A percentile compares a stretch with the other conserved stretches of the same genome.
phyloP scores from a whole-genome alignment of 495 filamentous ascomycete species.

The Stereocaulon alpinum region DNA sequence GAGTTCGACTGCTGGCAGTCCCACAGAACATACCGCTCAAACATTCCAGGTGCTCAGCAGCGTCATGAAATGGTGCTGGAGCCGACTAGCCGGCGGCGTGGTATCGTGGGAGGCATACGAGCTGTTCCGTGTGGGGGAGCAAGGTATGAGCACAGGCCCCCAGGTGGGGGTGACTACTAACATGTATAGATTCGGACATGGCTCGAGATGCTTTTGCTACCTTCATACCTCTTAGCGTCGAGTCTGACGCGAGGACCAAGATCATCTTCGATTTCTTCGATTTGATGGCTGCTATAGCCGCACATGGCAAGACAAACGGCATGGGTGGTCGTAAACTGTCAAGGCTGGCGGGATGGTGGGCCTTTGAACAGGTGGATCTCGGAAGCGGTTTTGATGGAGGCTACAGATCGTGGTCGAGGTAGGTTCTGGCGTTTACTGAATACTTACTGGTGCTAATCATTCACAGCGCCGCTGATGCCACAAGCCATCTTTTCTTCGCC shows the following conservation, averaged over 20 bases:
- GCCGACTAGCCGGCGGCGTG: slow-evolving; percentile 79
- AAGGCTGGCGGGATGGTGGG: slow-evolving; percentile 96
- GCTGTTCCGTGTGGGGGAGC: slow-evolving; percentile 87
- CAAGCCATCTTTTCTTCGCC: slow-evolving; percentile 94
- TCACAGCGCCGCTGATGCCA: slow-evolving; percentile 78
- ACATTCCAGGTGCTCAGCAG: slow-evolving; percentile 68
- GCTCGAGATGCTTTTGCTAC: slow-evolving; percentile 89
- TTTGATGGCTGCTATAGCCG: slow-evolving; percentile 69
- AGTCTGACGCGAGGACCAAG: slow-evolving; percentile 71
- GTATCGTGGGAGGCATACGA: slow-evolving; percentile 97
- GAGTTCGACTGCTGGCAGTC: slow-evolving; percentile 18
- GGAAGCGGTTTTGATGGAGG: slow-evolving; percentile 93
- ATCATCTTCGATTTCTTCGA: slow-evolving; percentile 98
- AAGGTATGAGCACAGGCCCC: slow-evolving; percentile 45
- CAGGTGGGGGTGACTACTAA: neutral
- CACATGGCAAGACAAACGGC: slow-evolving; percentile 86
- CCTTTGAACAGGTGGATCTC: slow-evolving; percentile 78
- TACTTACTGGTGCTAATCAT: slow-evolving; percentile 20
- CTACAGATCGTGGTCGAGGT: slow-evolving; percentile 76
- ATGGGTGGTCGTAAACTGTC: slow-evolving; percentile 90
- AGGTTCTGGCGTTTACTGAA: slow-evolving; percentile 1
- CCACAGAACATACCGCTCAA: neutral
- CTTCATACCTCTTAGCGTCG: slow-evolving; percentile 90
- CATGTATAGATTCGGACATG: slow-evolving; percentile 67
- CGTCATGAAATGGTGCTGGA: slow-evolving; percentile 98